phyloP scores from a whole-genome alignment of 2,329 filamentous ascomycete genomes.

The Claviceps monticola region DNA sequence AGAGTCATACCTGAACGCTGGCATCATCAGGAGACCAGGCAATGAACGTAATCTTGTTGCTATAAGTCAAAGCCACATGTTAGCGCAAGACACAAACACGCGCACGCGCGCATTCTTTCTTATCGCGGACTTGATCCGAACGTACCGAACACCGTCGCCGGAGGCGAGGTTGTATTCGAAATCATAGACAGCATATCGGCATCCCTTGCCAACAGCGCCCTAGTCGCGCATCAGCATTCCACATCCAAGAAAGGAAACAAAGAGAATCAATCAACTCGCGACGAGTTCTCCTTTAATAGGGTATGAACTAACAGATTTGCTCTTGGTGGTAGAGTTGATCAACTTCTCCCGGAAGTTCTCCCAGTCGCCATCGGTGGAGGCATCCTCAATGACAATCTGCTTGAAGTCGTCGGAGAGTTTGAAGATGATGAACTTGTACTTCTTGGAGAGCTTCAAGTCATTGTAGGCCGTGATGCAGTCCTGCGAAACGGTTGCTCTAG shows the following conservation, averaged over 20 bases:
- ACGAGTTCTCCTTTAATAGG: background rate
- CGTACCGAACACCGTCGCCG: constrained; percentile 58
- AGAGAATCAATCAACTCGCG: background rate
- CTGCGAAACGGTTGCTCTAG: constrained; percentile 55
- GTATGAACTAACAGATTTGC: constrained; percentile 41
- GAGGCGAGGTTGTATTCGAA: constrained; percentile 61
- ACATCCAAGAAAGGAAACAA: background rate
- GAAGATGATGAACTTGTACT: constrained; percentile 78
- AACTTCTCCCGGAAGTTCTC: constrained; percentile 65
- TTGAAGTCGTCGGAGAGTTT: constrained; percentile 75
- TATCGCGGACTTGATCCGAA: background rate
- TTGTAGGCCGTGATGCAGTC: constrained; percentile 64
- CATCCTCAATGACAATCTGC: constrained; percentile 68
- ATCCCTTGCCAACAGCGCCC: constrained; percentile 50
- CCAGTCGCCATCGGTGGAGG: constrained; percentile 53
- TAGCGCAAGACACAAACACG: constrained; percentile 7
- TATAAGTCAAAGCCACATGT: constrained; percentile 16
- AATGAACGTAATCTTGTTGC: constrained; percentile 69
- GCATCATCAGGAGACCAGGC: constrained; percentile 75
- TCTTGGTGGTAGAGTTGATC: constrained; percentile 57
- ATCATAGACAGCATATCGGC: constrained; percentile 75
- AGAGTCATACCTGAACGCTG: constrained; percentile 51
- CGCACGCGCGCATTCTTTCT: background rate
- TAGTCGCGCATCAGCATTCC: constrained; percentile 14
- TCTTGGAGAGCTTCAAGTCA: constrained; percentile 70